Evolutionary conservation across 352 stramenopile species (phyloP).

Genomic region (Pythium aristosporum): DNA sequence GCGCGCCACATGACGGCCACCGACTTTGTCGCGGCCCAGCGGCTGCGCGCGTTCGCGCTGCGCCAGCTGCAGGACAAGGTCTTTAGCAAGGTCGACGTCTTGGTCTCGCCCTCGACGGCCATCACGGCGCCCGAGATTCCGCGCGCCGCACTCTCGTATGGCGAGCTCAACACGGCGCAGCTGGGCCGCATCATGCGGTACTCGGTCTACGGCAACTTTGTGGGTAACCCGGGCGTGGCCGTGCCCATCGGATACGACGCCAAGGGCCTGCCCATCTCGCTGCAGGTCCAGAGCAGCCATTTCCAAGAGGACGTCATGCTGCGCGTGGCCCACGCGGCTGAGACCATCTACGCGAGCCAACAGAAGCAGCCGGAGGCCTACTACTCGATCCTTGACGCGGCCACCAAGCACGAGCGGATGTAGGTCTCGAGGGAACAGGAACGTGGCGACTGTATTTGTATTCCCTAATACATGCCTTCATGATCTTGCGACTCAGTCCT

Average conservation of each 20-base stretch:
- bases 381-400: conserved; percentile 72
- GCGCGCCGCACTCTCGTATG: conserved; percentile 36
- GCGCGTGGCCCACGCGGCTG: conserved; percentile 55
- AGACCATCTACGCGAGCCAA: conserved; percentile 37
- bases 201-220: conserved; percentile 84
- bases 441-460: conserved; percentile 15
- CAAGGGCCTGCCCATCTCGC: conserved; percentile 62
- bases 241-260: conserved; percentile 77
- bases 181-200: conserved; percentile 77
- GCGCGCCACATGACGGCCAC: conserved; percentile 61
- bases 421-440: conserved; percentile 26
- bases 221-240: conserved; percentile 76
- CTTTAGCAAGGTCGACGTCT: conserved; percentile 86
- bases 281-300: conserved; percentile 77
- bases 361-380: conserved; percentile 61
- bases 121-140: conserved; percentile 76
- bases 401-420: not conserved
- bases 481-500: conserved; percentile 7
- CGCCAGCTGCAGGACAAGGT: conserved; percentile 72
- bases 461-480: not conserved
- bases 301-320: conserved; percentile 79
- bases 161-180: conserved; percentile 57
- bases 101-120: conserved; percentile 79
- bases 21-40: conserved; percentile 88
- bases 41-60: conserved; percentile 79